A percentile compares a stretch with the other conserved stretches of the same genome.
These are phyloP conservation scores for Colletotrichum somersetense DNA, from an alignment of 2,329 filamentous ascomycete genomes.

Conservation along the genomic window DNA sequence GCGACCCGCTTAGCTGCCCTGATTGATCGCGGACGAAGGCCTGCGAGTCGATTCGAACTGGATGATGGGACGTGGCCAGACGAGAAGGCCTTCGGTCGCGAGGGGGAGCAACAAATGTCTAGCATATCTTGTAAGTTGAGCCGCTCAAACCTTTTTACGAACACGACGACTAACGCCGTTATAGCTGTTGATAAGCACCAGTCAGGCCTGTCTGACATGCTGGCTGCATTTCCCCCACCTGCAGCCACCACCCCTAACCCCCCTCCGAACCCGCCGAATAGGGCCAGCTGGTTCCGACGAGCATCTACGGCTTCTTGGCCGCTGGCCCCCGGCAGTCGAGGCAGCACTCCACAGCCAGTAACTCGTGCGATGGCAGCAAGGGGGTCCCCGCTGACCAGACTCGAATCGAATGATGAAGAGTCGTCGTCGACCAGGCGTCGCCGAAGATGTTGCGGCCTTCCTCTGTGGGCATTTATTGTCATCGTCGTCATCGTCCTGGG, in stretches of 20 bases:
- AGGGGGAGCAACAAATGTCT: conserved; percentile 55
- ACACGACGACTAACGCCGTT: conserved; percentile 42
- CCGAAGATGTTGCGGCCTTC: conserved; percentile 85
- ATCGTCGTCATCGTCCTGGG: conserved; percentile 74
- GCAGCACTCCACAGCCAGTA: conserved; percentile 31
- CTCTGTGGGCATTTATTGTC: conserved; percentile 81
- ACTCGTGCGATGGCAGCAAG: conserved; percentile 38
- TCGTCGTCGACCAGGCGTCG: conserved; percentile 52
- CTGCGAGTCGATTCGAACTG: conserved; percentile 67
- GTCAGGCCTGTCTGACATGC: conserved; percentile 73
- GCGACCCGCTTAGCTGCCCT: conserved; percentile 89
- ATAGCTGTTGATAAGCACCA: conserved; percentile 59
- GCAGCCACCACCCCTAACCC: conserved; percentile 61
- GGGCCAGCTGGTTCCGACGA: conserved; percentile 58
- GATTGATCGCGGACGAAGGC: conserved; percentile 82
- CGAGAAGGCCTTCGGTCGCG: conserved; percentile 55
- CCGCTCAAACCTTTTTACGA: background rate
- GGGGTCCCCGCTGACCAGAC: conserved; percentile 20
- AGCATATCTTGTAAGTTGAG: conserved; percentile 49
- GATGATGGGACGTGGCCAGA: conserved; percentile 65
- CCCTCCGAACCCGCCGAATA: conserved; percentile 60
- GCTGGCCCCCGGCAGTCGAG: conserved; percentile 49
- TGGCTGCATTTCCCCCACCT: conserved; percentile 74
- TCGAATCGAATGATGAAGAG: conserved; percentile 45
- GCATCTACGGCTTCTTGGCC: conserved; percentile 61